A percentile compares a stretch with the other conserved stretches of the same genome.
phyloP scores from a whole-genome alignment of 192 early-diverging fungal genomes.

The Entophlyctis luteolus region DNA sequence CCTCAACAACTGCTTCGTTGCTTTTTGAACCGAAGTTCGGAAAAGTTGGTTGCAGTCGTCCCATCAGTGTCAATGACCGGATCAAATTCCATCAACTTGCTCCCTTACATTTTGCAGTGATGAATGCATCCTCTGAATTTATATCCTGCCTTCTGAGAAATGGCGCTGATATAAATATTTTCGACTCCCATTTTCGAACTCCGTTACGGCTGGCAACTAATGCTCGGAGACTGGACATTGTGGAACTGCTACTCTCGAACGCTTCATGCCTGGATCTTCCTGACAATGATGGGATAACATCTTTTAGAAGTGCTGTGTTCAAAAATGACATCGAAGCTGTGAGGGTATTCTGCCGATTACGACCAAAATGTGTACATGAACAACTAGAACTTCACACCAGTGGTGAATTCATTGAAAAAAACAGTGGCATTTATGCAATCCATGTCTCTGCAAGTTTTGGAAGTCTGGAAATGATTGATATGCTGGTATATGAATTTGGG shows the following conservation, averaged over 20 bases:
- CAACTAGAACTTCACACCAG: neutral
- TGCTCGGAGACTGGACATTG: slow-evolving; percentile 7
- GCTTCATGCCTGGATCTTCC: slow-evolving; percentile 12
- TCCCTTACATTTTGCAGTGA: slow-evolving; percentile 27
- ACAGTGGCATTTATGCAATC: slow-evolving; percentile 9
- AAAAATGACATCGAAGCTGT: slow-evolving; percentile 2
- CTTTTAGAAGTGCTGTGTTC: slow-evolving; percentile 17
- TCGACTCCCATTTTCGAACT: slow-evolving; percentile 16
- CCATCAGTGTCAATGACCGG: slow-evolving; percentile 17
- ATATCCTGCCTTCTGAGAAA: neutral
- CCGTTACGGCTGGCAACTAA: slow-evolving; percentile 24
- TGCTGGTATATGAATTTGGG: slow-evolving; percentile 11
- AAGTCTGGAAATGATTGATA: slow-evolving; percentile 5
- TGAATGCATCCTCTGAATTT: slow-evolving; percentile 23
- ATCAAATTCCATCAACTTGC: slow-evolving; percentile 21
- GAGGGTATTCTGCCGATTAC: neutral
- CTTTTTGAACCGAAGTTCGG: neutral
- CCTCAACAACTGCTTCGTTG: neutral
- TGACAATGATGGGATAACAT: slow-evolving; percentile 19
- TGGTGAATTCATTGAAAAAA: neutral
- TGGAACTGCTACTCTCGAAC: neutral
- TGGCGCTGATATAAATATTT: slow-evolving; percentile 23
- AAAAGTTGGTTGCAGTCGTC: neutral
- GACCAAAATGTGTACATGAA: neutral
- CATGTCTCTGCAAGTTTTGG: slow-evolving; percentile 24